Base-by-base conservation (phyloP, 352 stramenopile genomes). In the Pythium rishiriense region DNA sequence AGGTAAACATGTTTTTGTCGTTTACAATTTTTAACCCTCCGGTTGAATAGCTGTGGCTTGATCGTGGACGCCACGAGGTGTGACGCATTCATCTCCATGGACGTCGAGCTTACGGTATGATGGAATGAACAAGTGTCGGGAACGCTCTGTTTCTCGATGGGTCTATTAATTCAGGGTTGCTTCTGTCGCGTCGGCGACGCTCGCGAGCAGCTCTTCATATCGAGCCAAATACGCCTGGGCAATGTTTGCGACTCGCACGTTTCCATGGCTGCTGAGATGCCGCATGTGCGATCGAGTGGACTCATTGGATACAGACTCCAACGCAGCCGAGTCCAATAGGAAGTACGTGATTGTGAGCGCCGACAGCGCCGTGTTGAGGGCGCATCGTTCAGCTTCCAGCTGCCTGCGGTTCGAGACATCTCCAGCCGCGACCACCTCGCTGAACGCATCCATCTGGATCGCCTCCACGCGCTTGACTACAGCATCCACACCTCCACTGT, bases 301-400 rank as follows among this genome's bases (percentile, higher is more conserved):
- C n/a, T 78, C 61, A 19, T 50, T 57, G n/a, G 75, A 80, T 59
- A 91, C 68, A 9, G 63, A 62, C 0, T 57, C 31, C 33, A 88
- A 87, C 19, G 75, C 73, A 4, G 52, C 64, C 6, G 81, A 90
- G 66, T 93, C 80, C 43, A 93, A 37, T 22, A 93, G 64, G 58
- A 90, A 91, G 66, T 84, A 93, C 51, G 67, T 66, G 52, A 82
- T 83, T 10, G 78, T 77, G 11, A 93, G 55, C 25, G 81, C 75
- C 17, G 75, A 88, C 31, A 93, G 69, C 19, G 69, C 41, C 4
- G 75, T 69, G 66, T 88, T 87, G 22, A 86, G 50, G 10, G 19
- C 31, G 31, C 39, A 76, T 58, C 17, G 26, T 14, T 52, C 26
- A 3, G 29, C 9, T 21, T 53, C 54, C 17, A 39, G 25, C 1